Evolutionary conservation across 164 flowering plant genomes (phyloP), one percentile per base, ranked within the genome.

Genomic region (Vitis cinerea): DNA sequence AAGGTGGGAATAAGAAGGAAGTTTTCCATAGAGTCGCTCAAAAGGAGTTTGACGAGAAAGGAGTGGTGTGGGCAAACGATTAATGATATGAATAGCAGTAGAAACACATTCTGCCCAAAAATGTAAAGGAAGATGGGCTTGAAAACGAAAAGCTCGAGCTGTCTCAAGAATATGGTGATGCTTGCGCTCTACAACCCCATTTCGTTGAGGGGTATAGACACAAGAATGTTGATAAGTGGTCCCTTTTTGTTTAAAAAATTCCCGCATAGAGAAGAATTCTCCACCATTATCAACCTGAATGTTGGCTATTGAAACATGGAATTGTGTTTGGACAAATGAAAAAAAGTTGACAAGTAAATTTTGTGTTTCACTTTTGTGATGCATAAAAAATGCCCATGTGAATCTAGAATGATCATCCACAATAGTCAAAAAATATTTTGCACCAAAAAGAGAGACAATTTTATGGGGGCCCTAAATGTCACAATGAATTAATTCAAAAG

Each of bases 31-130:
- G 27, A 23, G 27, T 23, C 27, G 27, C 27, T 23, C 27, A 23
- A 23, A 23, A 23, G 27, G 27, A 23, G 27, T 23, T 23, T 23
- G 27, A 2, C 71, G 53, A 44, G 16, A 48, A 4, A 68, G 37
- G n/a, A 61, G 1, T 4, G 9, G n/a, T n/a, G 75, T 27, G 0
- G 75, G 65, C 3, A 29, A 4, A 1, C 58, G 58, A 60, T 72
- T 72, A 9, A 59, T 72, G 1, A 72, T 1, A n/a, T 60, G 29
- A 2, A 19, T 17, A 1, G 66, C 61, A 8, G 66, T 66, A 1
- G 23, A 16, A 2, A 61, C 47, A 54, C 75, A 66, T 30, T 72
- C 71, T 4, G 3, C 67, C 71, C 66, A 66, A 67, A 66, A 72
- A 6, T 50, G 17, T 1, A 29, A 0, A 29, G 75, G 67, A 5